Base-by-base conservation (phyloP, 352 stramenopile species). In the Globisporangium lucens region DNA sequence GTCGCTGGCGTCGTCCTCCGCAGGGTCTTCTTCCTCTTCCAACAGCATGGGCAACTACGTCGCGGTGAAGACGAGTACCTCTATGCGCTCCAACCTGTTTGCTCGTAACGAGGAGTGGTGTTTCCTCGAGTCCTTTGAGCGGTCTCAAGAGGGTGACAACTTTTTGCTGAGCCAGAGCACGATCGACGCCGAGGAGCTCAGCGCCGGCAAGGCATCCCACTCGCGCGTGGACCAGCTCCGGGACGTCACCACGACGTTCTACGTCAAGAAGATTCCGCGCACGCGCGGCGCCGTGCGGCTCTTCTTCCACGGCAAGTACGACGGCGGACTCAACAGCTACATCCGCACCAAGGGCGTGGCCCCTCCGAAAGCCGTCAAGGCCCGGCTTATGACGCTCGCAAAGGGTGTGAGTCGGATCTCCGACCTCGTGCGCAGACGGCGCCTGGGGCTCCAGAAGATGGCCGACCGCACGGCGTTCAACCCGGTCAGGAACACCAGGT, bases 91-190 rank as follows among this genome's bases (percentile, higher is more conserved):
- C 0, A 70, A 66, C 7, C 47, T 81, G 9, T 38, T 85, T 2
- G 75, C 65, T 9, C 70, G 65, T 10, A 82, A 85, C 22, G 73
- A 87, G 47, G 71, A 85, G 56, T 85, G 77, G 77, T 84, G 75
- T 41, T 87, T 78, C 52, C 71, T 87, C 10, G 78, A 87, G 47
- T 70, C 75, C 33, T 83, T 81, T 53, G 51, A 70, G 13, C 53
- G 27, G 17, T 63, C 72, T 0, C 20, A 75, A 9, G 49, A 22
- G 24, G 51, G 62, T 2, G 51, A 61, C 3, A 70, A 72, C 35
- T 82, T 87, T 35, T 74, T 74, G 1, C 56, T 87, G 3, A 62
- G 56, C 24, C 55, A 77, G 10, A 41, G 71, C 12, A 76, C 79
- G 4, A 61, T 85, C 7, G 56, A 61, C 0, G 68, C 82, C 20